These are phyloP conservation scores for Penicillium crystallinum DNA, from an alignment of 495 filamentous ascomycete species.

Conservation along the genomic window DNA sequence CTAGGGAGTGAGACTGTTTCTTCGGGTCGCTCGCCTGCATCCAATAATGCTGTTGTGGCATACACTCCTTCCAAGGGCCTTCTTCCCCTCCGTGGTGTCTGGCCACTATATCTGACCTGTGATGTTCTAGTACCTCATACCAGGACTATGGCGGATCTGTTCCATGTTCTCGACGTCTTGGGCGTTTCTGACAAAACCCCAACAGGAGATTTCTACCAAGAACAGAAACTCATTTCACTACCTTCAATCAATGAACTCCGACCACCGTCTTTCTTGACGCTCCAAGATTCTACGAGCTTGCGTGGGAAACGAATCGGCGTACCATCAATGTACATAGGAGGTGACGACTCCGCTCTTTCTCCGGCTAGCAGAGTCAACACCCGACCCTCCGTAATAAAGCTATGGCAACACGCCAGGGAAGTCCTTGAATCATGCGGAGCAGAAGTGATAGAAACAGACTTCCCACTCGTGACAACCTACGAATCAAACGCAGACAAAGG, in stretches of 20 bases:
- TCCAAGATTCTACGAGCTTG: conserved; percentile 17
- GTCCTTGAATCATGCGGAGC: conserved; percentile 27
- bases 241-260: conserved; percentile 23
- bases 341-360: conserved; percentile 14
- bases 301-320: conserved; percentile 29
- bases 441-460: conserved; percentile 30
- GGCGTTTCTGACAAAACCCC: conserved; percentile 23
- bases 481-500: conserved; percentile 26
- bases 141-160: conserved; percentile 27
- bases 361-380: conserved; percentile 21
- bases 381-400: conserved; percentile 25
- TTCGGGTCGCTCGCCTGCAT: conserved; percentile 35
- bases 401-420: conserved; percentile 25
- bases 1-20: conserved; percentile 37
- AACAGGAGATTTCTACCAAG: conserved; percentile 32
- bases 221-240: conserved; percentile 23
- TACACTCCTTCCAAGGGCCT: conserved; percentile 36
- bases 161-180: conserved; percentile 29
- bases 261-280: conserved; percentile 17
- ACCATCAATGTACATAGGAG: conserved; percentile 34
- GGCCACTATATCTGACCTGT: conserved; percentile 34
- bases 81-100: conserved; percentile 31
- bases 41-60: conserved; percentile 33
- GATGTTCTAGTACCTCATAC: conserved; percentile 36
- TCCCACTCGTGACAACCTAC: conserved; percentile 28